Percentiles rank a stretch among this genome's conserved stretches.
These are phyloP conservation scores for Plenodomus lindquistii DNA, from an alignment of 2,329 filamentous ascomycete species.

Conservation along the genomic window DNA sequence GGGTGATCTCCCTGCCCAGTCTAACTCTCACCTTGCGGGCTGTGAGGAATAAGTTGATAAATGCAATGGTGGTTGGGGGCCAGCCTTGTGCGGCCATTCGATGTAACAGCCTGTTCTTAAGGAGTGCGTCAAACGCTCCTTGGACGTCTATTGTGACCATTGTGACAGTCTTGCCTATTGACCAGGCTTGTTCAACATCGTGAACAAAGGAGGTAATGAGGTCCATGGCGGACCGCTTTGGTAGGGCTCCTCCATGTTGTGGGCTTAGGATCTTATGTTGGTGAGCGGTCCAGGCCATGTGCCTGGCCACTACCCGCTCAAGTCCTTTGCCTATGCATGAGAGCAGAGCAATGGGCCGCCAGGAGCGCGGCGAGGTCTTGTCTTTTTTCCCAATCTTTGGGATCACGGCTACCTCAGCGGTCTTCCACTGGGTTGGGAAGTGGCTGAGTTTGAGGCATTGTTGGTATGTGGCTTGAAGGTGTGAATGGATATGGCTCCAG, in stretches of 20 bases:
- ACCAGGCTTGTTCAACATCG: conserved; percentile 3
- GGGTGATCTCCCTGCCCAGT: conserved; percentile 1
- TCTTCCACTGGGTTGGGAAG: conserved; percentile 4
- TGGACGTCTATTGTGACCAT: conserved; percentile 10
- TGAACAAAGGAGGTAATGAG: conserved; percentile 6
- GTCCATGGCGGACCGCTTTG: conserved; percentile 8
- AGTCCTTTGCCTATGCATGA: conserved; percentile 12
- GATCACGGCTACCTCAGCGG: conserved; percentile 8
- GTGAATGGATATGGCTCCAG: neutral
- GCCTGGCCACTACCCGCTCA: conserved; percentile 7
- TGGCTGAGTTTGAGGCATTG: conserved; percentile 3
- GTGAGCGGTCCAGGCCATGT: conserved; percentile 6
- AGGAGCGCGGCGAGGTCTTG: conserved; percentile 3
- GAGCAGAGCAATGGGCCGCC: conserved; percentile 5
- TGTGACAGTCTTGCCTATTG: conserved; percentile 2
- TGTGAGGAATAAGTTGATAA: conserved; percentile 1
- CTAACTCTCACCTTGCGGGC: neutral
- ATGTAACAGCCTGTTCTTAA: conserved; percentile 7
- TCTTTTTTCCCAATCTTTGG: conserved; percentile 7
- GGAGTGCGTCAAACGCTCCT: conserved; percentile 6
- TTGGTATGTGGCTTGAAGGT: conserved; percentile 1
- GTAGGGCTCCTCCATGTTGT: conserved; percentile 7
- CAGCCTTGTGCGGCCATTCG: conserved; percentile 2
- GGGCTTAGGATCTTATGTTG: conserved; percentile 10
- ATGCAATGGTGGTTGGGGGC: neutral